These are phyloP conservation scores for Pontederia paniculata DNA, from an alignment of 176 grass and related monocot genomes.

Conservation along the genomic window DNA sequence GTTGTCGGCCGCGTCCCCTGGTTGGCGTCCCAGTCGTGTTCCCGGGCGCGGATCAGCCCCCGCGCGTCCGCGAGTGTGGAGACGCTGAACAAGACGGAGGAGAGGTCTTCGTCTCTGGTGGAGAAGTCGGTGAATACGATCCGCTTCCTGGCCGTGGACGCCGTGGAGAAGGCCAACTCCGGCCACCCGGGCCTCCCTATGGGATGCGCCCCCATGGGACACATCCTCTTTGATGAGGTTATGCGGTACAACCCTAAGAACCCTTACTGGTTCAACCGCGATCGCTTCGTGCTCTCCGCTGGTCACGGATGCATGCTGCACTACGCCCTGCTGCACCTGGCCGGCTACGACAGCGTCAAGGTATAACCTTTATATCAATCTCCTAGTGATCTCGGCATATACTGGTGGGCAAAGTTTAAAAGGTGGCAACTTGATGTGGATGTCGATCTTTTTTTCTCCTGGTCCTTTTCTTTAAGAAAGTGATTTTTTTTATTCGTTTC, in stretches of 20 bases:
- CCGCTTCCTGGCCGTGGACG: slow-evolving; percentile 85
- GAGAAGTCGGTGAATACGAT: slow-evolving; percentile 98
- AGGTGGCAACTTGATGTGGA: slow-evolving; percentile 25
- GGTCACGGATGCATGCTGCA: slow-evolving; percentile 98
- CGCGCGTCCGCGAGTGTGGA: too few relatives aligned
- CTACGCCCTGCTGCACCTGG: slow-evolving; percentile 88
- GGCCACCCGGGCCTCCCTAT: slow-evolving; percentile 90
- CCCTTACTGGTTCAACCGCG: slow-evolving; percentile 98
- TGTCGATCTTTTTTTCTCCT: slow-evolving; percentile 4
- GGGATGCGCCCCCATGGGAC: slow-evolving; percentile 87
- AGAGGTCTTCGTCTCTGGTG: slow-evolving; percentile 24
- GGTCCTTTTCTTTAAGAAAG: slow-evolving; percentile 21
- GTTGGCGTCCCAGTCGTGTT: too few relatives aligned
- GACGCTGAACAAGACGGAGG: too few relatives aligned
- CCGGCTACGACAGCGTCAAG: slow-evolving; percentile 85
- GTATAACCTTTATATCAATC: slow-evolving; percentile 19
- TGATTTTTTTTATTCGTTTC: too few relatives aligned
- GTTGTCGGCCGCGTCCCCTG: too few relatives aligned
- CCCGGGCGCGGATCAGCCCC: too few relatives aligned
- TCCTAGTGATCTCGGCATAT: background rate
- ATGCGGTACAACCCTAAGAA: slow-evolving; percentile 99
- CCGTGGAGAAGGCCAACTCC: slow-evolving; percentile 92
- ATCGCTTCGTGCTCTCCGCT: slow-evolving; percentile 91
- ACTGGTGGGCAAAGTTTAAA: slow-evolving; percentile 1
- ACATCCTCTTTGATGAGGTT: slow-evolving; percentile 90